Evolutionary conservation across 495 filamentous ascomycete genomes (phyloP), one percentile per base, ranked within the genome.

Genomic region (Aspergillus steynii): DNA sequence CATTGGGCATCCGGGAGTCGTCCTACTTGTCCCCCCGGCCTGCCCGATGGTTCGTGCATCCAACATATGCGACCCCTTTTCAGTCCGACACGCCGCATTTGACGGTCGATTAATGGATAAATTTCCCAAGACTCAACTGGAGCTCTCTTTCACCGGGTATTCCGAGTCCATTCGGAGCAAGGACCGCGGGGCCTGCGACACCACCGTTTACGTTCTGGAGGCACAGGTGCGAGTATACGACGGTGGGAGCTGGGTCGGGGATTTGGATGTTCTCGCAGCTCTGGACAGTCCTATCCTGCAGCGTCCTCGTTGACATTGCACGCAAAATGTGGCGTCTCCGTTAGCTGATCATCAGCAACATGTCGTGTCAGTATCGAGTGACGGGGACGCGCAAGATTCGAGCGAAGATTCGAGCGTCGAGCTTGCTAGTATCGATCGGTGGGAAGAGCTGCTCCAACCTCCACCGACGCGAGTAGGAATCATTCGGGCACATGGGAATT

Each of bases 1-100:
- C 25, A 56, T 56, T 7, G 54, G 54, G n/a, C 54, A 56, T 45
- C 54, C 54, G 2, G 54, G 54, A 5, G 20, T 56, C 14, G 37
- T 45, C 2, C 4, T 56, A 20, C 54, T 56, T 5, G 54, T 56
- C 1, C 31, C 54, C 2, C 54, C 54, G 2, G 50, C 50, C 4
- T 51, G 50, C 29, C 50, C 50, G 14, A 51, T 51, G 50, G 50
- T 51, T 8, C 50, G 50, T 29, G 2, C 20, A 5, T 15, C 29
- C 50, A 51, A 51, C 25, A 27, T 51, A 10, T 51, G 50, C 50
- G 50, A 51, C n/a, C 50, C 50, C 14, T 51, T 51, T 15, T 51
- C 50, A 3, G 50, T 51, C 26, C 9, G 25, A 10, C 50, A 51
- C 15, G 50, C 50, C 4, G 50, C 50, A 27, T 51, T 51, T 12